Evolutionary conservation across 1,284 basidiomycete genomes (phyloP).

Genomic region (Singerocomus rubriflavus): DNA sequence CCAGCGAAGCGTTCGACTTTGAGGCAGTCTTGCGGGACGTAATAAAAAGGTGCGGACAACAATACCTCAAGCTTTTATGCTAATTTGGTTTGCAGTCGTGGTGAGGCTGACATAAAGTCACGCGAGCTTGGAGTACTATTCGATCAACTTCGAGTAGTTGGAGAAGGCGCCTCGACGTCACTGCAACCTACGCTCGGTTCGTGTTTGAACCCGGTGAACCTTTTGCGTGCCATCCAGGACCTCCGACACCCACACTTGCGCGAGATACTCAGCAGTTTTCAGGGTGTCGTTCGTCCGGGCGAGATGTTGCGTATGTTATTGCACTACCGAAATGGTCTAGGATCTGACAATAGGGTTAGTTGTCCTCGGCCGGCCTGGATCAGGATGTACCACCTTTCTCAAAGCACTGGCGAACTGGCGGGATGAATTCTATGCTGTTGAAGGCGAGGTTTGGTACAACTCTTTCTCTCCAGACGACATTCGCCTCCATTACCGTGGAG

Average conservation of each 20-base stretch:
- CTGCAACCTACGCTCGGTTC: slow-evolving; percentile 44
- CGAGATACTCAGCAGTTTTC: slow-evolving; percentile 47
- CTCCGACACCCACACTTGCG: slow-evolving; percentile 40
- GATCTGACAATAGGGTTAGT: slow-evolving; percentile 33
- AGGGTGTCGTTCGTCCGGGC: slow-evolving; percentile 52
- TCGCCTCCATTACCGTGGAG: slow-evolving; percentile 56
- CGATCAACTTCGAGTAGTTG: slow-evolving; percentile 36
- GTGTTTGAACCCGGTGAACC: slow-evolving; percentile 35
- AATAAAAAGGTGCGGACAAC: slow-evolving; percentile 26
- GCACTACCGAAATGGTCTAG: no score
- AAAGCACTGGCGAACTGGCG: slow-evolving; percentile 71
- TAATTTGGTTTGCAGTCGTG: slow-evolving; percentile 19
- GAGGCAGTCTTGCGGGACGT: slow-evolving; percentile 29
- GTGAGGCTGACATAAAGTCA: slow-evolving; percentile 27
- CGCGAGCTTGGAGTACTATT: slow-evolving; percentile 39
- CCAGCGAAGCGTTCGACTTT: slow-evolving; percentile 29
- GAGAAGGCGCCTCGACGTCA: slow-evolving; percentile 34
- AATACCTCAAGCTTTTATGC: background rate
- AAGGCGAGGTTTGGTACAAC: slow-evolving; percentile 69
- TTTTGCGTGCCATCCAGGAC: slow-evolving; percentile 26
- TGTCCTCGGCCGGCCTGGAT: slow-evolving; percentile 63
- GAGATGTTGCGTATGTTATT: slow-evolving; percentile 55
- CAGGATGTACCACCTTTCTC: slow-evolving; percentile 74
- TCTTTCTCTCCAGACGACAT: slow-evolving; percentile 56
- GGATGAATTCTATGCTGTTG: slow-evolving; percentile 54